Base-by-base conservation (phyloP, 192 early-diverging fungal genomes). In the Backusella liffmaniae region DNA sequence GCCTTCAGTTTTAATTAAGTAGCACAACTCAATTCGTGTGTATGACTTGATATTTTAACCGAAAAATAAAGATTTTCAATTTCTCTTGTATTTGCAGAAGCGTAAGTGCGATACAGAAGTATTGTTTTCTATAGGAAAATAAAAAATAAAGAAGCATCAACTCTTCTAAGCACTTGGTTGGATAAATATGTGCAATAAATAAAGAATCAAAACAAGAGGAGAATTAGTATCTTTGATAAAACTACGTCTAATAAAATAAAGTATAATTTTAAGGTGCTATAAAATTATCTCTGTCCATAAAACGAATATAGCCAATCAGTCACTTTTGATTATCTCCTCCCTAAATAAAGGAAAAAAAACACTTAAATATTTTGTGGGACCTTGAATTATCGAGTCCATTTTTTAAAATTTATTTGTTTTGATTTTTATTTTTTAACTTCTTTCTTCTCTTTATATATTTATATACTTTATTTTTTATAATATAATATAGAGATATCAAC, bases 391-490 rank as follows among this genome's bases (percentile, higher is more conserved):
- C 56, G 23, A 62, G 56, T 62, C 56, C 21, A 62, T 62, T 62
- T 62, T 62, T 62, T 62, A 26, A 26, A 26, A 62, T 62, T 62
- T 62, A 62, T 62, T 62, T 62, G 56, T 76, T 76, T 41, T 51
- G 41, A 30, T 59, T 70, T 70, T 69, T 37, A 23, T 46, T 66
- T 73, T 41, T 69, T 18, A 37, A 32, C 37, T 73, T 51, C 73
- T 68, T 44, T 59, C 59, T 74, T 74, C 32, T 26, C 30, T 70
- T 62, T 70, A 26, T 62, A 62, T 62, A 62, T 62, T 62, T 62
- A 62, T 62, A 62, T 62, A 29, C 34, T 44, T 74, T 62, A 42
- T 76, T 74, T 71, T 6, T 34, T 71, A 21, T n/a, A 67, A 62
- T 66, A 66, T 29, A 72, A 72, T 42, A 72, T 35, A 72, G 44